These are phyloP conservation scores for Plantago major DNA, from an alignment of 257 asterid genomes.

Conservation along the genomic window DNA sequence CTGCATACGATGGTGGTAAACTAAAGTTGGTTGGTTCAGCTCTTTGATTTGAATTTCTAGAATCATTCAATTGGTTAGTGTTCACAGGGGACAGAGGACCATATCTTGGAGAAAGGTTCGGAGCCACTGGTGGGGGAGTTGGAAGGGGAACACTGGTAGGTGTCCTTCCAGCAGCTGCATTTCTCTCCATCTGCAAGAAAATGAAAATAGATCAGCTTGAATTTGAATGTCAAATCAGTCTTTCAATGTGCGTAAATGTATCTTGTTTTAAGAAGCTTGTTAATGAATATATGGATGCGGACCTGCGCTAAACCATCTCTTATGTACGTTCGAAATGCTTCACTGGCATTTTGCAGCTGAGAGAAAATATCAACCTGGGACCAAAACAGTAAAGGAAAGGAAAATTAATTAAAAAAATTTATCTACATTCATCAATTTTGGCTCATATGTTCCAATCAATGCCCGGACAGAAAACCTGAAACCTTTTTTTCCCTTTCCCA, in stretches of 20 bases:
- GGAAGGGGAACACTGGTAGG: conserved; percentile 95
- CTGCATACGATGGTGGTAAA: conserved; percentile 81
- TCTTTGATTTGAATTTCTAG: conserved; percentile 46
- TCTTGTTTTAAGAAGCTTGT: background rate
- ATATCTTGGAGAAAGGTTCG: conserved; percentile 69
- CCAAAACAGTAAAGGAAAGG: conserved; percentile 11
- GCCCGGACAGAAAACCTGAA: conserved; percentile 9
- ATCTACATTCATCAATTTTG: background rate
- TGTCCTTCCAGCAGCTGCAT: conserved; percentile 96
- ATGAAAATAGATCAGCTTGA: conserved; percentile 10
- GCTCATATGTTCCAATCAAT: conserved; percentile 1
- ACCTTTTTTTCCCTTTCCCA: background rate
- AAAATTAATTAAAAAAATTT: background rate
- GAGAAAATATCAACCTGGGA: conserved; percentile 91
- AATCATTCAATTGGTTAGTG: conserved; percentile 52
- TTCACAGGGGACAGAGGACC: conserved; percentile 77
- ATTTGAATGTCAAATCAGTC: background rate
- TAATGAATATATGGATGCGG: conserved; percentile 16
- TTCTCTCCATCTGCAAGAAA: conserved; percentile 88
- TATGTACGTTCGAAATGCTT: conserved; percentile 89
- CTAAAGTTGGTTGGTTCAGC: conserved; percentile 74
- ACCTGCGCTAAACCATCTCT: conserved; percentile 99
- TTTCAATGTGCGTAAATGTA: background rate
- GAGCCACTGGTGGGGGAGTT: conserved; percentile 85
- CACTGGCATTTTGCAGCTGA: conserved; percentile 98